Evolutionary conservation across 768 basidiomycete genomes (phyloP), one percentile per base, ranked within the genome.

Genomic region (Leccinum arenicola): DNA sequence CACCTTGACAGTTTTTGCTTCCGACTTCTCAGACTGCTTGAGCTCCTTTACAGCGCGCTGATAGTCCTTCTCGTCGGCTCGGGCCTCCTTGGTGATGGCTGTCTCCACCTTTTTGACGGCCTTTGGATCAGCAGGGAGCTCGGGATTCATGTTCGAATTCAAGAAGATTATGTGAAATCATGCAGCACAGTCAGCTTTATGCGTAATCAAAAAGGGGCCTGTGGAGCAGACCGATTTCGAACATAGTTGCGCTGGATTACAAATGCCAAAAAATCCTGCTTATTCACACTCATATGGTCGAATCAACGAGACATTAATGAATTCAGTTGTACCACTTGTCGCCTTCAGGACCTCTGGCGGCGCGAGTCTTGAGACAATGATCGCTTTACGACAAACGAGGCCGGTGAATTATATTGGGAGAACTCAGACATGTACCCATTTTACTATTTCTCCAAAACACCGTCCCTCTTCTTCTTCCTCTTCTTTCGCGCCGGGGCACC

Each of bases 11-110:
- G 80, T 78, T 65, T 83, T 84, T 35, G 73, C 66, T 56, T 82
- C 76, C 14, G 71, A 69, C 74, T 86, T 86, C 67, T 88, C 84
- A 8, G 78, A 75, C 33, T 74, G 73, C 19, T 73, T 71, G 33
- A 88, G 73, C 52, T 85, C 82, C 66, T 83, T 84, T 61, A 84
- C 61, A 35, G 82, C 77, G 50, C 79, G 77, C 67, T 84, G 77
- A 63, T 88, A 68, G 33, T 71, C 71, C 50, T 72, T 76, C 55
- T 82, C 76, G 67, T 85, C 84, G 25, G 76, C 73, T 63, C 80
- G 82, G 17, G 80, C 79, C 62, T 87, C 85, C 54, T 76, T 76
- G 4, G 73, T 63, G 36, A 84, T 70, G 17, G 71, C 69, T 56
- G 78, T 81, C 66, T 84, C 82, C 51, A 76, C 57, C 64, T 76